phyloP scores from a whole-genome alignment of 495 filamentous ascomycete species.

The Trichoderma erinaceum region DNA sequence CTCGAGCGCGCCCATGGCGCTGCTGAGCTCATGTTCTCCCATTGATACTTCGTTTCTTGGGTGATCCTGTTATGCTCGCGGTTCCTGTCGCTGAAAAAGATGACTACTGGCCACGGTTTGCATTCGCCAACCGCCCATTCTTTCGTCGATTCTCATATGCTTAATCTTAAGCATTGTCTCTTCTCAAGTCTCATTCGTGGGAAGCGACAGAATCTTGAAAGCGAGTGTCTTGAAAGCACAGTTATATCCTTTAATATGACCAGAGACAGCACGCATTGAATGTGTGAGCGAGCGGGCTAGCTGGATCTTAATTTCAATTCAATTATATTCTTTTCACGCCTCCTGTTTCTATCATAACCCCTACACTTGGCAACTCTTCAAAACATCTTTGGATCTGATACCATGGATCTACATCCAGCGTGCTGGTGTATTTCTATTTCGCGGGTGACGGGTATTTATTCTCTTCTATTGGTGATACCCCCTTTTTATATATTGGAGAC shows the following conservation, averaged over 20 bases:
- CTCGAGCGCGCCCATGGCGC: neutral
- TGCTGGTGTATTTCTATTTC: neutral
- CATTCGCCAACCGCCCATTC: neutral
- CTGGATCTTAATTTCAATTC: slow-evolving; percentile 1
- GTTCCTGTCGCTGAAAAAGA: neutral
- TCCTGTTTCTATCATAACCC: neutral
- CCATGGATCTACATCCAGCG: slow-evolving; percentile 4
- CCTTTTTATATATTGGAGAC: neutral
- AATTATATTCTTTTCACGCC: neutral
- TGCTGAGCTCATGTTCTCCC: neutral
- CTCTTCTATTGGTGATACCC: slow-evolving; percentile 12
- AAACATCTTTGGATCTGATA: slow-evolving; percentile 9
- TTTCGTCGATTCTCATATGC: neutral
- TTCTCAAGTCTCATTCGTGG: neutral
- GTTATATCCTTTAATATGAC: neutral
- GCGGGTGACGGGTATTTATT: slow-evolving; percentile 10
- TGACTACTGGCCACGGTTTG: neutral
- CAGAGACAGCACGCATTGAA: neutral
- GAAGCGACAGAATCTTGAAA: neutral
- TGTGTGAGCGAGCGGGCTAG: slow-evolving; percentile 5
- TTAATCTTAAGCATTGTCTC: neutral
- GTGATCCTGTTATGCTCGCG: neutral
- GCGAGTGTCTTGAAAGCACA: neutral
- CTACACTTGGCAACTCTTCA: neutral
- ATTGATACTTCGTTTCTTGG: neutral